These are phyloP conservation scores for Backusella liffmaniae DNA, from an alignment of 192 early-diverging fungal species.

Conservation along the genomic window DNA sequence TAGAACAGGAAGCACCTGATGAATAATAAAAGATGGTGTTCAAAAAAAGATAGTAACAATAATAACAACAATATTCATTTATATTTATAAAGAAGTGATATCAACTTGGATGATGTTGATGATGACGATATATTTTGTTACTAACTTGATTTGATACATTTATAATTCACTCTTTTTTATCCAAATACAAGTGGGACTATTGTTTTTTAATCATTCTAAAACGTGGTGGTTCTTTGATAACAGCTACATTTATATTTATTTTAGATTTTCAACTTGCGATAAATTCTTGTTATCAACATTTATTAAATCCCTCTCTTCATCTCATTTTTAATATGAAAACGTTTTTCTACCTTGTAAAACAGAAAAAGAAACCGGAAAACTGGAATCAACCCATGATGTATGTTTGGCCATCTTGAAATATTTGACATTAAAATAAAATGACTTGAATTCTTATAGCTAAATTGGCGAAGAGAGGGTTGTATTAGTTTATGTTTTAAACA, in stretches of 20 bases:
- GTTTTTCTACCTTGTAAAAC: background rate
- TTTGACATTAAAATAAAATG: no score
- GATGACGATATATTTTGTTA: no score
- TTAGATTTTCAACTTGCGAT: background rate
- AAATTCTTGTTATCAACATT: background rate
- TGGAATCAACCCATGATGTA: background rate
- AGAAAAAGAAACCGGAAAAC: background rate
- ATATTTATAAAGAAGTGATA: no score
- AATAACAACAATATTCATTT: background rate
- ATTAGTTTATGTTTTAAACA: background rate
- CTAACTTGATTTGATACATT: no score
- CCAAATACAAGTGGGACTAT: background rate
- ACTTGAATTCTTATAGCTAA: no score
- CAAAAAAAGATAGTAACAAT: background rate
- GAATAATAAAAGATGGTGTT: background rate
- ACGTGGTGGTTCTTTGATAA: background rate
- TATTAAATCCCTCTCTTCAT: background rate
- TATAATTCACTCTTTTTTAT: no score
- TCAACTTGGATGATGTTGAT: no score
- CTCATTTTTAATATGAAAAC: no score
- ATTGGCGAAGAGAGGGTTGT: no score
- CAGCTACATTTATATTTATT: background rate
- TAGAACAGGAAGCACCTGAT: background rate
- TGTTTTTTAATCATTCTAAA: background rate
- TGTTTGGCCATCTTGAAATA: background rate